Base-by-base conservation (phyloP, 208 protist species). In the Trichomonas tenax region DNA sequence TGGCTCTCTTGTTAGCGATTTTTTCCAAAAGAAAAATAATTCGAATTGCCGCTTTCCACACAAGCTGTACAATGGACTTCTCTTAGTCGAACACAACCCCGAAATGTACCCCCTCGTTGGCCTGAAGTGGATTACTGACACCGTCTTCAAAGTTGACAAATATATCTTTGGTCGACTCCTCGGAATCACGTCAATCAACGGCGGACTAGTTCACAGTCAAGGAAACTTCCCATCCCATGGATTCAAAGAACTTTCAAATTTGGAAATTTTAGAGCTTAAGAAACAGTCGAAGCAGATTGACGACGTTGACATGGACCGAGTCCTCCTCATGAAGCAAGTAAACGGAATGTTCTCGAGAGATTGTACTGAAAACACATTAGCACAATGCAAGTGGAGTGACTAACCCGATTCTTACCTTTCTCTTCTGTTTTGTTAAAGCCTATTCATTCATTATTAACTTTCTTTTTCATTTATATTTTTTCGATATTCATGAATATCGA, bases 1-100 rank as follows among this genome's bases (percentile, higher is more conserved):
- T 51, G 86, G 44, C 10, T 41, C 41, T 58, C 15, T 93, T 3
- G 86, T 93, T 0, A 58, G 40, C 14, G 31, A 93, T 36, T 93
- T 93, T 51, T 93, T 93, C 44, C 86, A 93, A 51, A 48, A 44
- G 10, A 93, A 93, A 38, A 93, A 93, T 44, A 93, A 93, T 26
- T 34, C 86, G 4, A 93, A 93, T 51, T 93, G 86, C 44, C 8
- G 86, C 21, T 93, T 93, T 26, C 86, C 86, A 34, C 86, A 93
- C 26, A 93, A 93, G 86, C 44, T 93, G 0, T 93, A 51, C 86
- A 93, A 93, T 36, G 86, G 40, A 11, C 44, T 93, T 0, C 6
- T 26, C 1, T 48, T 93, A 11, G 86, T 93, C 15, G 86, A 93
- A 38, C 15, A 48, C 4, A 38, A 93, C 51, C 86, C 86, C 6